Percentiles rank a stretch among this genome's conserved stretches.
These are phyloP conservation scores for Podila verticillata DNA, from an alignment of 192 early-diverging fungal species.

Conservation along the genomic window DNA sequence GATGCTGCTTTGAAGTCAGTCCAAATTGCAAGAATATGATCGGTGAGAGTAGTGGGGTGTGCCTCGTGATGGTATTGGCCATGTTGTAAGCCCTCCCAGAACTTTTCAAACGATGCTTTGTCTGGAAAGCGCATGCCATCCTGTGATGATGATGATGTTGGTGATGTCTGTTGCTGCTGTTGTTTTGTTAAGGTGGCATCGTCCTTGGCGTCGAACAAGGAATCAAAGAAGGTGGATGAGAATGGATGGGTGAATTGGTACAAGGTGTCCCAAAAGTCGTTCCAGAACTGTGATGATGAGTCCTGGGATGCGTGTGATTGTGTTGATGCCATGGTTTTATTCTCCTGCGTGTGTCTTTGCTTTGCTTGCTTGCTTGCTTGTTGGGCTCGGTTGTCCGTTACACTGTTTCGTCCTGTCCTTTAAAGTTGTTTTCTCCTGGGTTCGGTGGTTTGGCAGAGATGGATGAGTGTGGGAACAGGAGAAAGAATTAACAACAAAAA, in stretches of 20 bases:
- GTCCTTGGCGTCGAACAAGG: slow-evolving; percentile 10
- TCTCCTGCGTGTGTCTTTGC: not conserved
- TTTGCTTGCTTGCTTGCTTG: not conserved
- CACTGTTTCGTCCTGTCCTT: too few relatives aligned
- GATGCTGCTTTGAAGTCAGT: slow-evolving; percentile 21
- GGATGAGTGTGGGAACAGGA: too few relatives aligned
- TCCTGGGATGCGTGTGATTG: not conserved
- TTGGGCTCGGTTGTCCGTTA: too few relatives aligned
- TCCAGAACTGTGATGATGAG: slow-evolving; percentile 33
- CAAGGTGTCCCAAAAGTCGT: slow-evolving; percentile 50
- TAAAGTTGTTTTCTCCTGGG: too few relatives aligned
- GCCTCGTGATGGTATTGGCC: not conserved
- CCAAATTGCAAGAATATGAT: slow-evolving; percentile 26
- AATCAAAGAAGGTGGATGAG: slow-evolving; percentile 48
- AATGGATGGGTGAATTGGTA: slow-evolving; percentile 50
- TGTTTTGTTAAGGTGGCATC: not conserved
- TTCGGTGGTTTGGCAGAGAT: too few relatives aligned
- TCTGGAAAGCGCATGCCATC: slow-evolving; percentile 11
- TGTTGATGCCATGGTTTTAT: slow-evolving; percentile 5
- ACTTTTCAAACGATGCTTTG: slow-evolving; percentile 34
- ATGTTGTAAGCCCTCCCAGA: slow-evolving; percentile 28
- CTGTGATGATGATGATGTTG: not conserved
- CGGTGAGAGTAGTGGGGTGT: not conserved
- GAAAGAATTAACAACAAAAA: too few relatives aligned
- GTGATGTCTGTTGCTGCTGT: not conserved